phyloP scores from a whole-genome alignment of 345 rosid species.

The Euclidium syriacum region DNA sequence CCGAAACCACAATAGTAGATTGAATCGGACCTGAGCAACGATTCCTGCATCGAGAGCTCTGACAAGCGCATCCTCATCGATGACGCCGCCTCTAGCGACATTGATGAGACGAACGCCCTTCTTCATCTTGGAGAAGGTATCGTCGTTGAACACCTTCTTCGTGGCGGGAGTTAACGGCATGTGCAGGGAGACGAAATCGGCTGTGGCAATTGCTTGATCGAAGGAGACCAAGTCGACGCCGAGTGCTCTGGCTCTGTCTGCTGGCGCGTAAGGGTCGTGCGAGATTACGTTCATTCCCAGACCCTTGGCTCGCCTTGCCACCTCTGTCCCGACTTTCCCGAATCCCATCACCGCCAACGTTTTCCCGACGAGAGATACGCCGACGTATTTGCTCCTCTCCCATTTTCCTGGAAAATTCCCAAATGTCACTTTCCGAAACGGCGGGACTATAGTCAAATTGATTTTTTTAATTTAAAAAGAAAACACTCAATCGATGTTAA shows the following conservation, averaged over 20 bases:
- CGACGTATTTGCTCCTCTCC: constrained; percentile 75
- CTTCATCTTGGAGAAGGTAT: constrained; percentile 62
- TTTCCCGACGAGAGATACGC: constrained; percentile 76
- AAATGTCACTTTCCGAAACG: neutral
- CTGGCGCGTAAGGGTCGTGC: constrained; percentile 81
- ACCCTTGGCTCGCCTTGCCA: constrained; percentile 80
- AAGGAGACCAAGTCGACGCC: constrained; percentile 83
- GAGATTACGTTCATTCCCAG: constrained; percentile 83
- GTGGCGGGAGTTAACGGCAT: constrained; percentile 76
- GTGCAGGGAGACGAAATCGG: constrained; percentile 76
- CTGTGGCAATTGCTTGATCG: constrained; percentile 60
- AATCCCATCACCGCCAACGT: constrained; percentile 84
- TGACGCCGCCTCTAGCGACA: constrained; percentile 89
- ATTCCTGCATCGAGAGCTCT: constrained; percentile 63
- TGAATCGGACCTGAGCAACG: constrained; percentile 57
- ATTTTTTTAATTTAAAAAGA: neutral
- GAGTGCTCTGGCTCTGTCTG: constrained; percentile 70
- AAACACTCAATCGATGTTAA: neutral
- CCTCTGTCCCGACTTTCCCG: constrained; percentile 87
- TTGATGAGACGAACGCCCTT: constrained; percentile 73
- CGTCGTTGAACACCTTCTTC: constrained; percentile 54
- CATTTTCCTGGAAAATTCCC: constrained; percentile 57
- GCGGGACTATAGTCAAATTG: neutral
- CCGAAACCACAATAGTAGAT: neutral
- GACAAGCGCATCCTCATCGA: constrained; percentile 75